Conservation (phyloP, 169 alveolate genomes). For the Eimeria praecox region DNA sequence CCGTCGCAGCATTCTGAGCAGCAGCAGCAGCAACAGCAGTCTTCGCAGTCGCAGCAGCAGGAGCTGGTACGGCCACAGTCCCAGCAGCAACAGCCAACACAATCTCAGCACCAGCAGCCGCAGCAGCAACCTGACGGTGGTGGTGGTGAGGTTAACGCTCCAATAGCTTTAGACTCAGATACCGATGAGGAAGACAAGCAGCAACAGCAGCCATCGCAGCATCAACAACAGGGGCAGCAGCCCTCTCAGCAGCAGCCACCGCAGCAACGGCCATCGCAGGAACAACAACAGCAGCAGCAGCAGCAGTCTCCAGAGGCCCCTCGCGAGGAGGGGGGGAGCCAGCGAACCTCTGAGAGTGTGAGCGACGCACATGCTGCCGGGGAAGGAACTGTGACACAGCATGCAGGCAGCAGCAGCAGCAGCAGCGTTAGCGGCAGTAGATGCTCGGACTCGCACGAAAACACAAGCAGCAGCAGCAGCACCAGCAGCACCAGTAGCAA, state of each 20-base stretch:
- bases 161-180: constrained; percentile 46
- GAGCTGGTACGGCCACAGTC: neutral
- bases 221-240: constrained; percentile 13
- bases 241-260: constrained; percentile 1
- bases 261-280: neutral
- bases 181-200: constrained; percentile 39
- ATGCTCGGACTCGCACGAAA: neutral
- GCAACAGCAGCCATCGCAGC: neutral
- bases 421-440: constrained; percentile 3
- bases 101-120: neutral
- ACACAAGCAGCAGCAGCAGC: constrained; percentile 70
- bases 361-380: neutral
- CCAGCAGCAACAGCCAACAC: constrained; percentile 47
- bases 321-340: neutral
- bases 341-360: neutral
- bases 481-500: constrained; percentile 29
- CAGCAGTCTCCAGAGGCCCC: neutral
- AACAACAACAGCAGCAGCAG: constrained; percentile 5
- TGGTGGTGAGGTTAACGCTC: constrained; percentile 45
- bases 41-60: constrained; percentile 25
- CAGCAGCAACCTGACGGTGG: constrained; percentile 39
- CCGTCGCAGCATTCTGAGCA: constrained; percentile 36
- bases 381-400: neutral
- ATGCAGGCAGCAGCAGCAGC: constrained; percentile 29
- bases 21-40: constrained; percentile 29